phyloP scores from a whole-genome alignment of 2,329 filamentous ascomycete genomes.

The Coniochaeta sp. region DNA sequence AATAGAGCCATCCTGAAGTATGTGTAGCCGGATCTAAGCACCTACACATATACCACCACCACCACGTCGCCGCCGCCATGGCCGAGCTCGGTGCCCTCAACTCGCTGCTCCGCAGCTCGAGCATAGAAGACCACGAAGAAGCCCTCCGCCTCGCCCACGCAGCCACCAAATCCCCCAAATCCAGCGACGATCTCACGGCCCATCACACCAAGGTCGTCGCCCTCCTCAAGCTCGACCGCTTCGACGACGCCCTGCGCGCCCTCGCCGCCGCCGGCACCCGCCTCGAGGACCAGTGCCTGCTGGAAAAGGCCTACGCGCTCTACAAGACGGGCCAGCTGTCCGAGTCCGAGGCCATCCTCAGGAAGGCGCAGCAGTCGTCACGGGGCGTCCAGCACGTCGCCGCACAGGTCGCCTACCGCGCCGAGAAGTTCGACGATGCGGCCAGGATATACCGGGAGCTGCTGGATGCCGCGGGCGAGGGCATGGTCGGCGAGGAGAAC shows the following conservation, averaged over 20 bases:
- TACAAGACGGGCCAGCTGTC: constrained; percentile 69
- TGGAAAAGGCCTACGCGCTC: constrained; percentile 75
- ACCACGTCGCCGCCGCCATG: constrained; percentile 12
- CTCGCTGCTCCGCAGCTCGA: constrained; percentile 45
- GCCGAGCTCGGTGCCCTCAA: constrained; percentile 41
- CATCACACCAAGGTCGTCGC: constrained; percentile 67
- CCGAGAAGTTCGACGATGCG: constrained; percentile 65
- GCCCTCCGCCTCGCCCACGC: constrained; percentile 58
- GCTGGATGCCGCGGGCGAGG: constrained; percentile 29
- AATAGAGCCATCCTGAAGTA: neutral
- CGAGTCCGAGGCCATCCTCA: constrained; percentile 47
- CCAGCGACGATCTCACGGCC: constrained; percentile 33
- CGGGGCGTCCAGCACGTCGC: constrained; percentile 42
- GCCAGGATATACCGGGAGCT: constrained; percentile 57
- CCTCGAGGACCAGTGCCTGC: constrained; percentile 51
- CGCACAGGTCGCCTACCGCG: constrained; percentile 66
- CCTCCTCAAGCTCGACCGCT: constrained; percentile 75
- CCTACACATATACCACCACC: too few relatives aligned
- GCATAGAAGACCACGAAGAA: constrained; percentile 66
- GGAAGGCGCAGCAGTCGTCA: constrained; percentile 21
- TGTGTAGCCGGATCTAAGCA: neutral
- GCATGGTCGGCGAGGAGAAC: constrained; percentile 55
- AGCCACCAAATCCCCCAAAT: constrained; percentile 54
- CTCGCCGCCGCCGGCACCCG: constrained; percentile 56
- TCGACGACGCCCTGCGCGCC: constrained; percentile 65